Evolutionary conservation across 2,329 filamentous ascomycete species (phyloP), one percentile per base, ranked within the genome.

Genomic region (Aspergillus piperis): DNA sequence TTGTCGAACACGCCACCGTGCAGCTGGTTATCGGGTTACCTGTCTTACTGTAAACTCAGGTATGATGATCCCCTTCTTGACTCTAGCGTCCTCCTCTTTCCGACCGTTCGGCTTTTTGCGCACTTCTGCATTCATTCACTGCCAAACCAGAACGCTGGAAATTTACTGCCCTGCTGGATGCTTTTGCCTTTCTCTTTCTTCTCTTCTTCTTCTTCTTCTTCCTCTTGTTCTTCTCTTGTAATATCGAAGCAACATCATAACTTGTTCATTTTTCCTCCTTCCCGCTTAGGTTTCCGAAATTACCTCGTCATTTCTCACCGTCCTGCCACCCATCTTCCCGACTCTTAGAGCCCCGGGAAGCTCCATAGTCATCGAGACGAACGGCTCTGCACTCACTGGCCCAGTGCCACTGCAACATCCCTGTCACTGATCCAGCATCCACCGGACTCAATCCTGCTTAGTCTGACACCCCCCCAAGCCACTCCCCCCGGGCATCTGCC

Each of bases 351-450:
- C 60, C 32, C 54, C 57, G 48, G 32, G 58, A 58, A 53, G 52
- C 55, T 61, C 59, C 41, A 62, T 55, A 32, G 25, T 55, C 41
- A 57, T 64, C 41, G 60, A 60, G 63, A 57, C 60, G 58, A 59
- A 57, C 62, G 51, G 48, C 64, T 63, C 60, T 66, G 66, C 67
- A 67, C 62, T 57, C 30, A 59, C 59, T 64, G 61, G 59, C 56
- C 62, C 54, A 60, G 69, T 71, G 66, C 66, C 61, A 71, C 69
- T 66, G 67, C 68, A 69, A 63, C 67, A 73, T 72, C 71, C 71
- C 70, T 73, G 71, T 68, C 66, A 70, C 66, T 68, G 66, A 70
- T 70, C 66, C 66, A 64, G 70, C 64, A 64, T 68, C 67, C 65
- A 61, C 63, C 60, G 64, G 64, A 36, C 62, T 62, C 62, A 59